Percentiles rank a stretch among this genome's conserved stretches.
These are phyloP conservation scores for Lentinus polychrous DNA, from an alignment of 1,284 basidiomycete species.

Conservation along the genomic window DNA sequence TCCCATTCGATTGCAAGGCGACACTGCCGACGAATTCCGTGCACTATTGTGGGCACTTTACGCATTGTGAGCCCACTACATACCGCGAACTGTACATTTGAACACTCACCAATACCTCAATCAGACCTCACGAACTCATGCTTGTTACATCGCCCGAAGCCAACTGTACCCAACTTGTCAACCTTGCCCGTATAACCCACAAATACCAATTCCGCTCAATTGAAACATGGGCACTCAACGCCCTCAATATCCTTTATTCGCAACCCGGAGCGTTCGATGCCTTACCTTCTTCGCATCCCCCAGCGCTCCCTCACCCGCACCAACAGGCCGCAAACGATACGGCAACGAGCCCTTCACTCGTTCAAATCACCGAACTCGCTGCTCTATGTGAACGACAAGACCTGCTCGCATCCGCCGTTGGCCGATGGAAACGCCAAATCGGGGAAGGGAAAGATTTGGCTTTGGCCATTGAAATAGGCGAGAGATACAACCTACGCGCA, in stretches of 20 bases:
- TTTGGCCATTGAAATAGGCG: conserved; percentile 34
- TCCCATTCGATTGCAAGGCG: conserved; percentile 30
- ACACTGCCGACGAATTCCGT: conserved; percentile 29
- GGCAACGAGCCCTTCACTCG: conserved; percentile 21
- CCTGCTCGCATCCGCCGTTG: conserved; percentile 31
- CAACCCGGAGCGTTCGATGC: conserved; percentile 27
- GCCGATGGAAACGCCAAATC: conserved; percentile 36
- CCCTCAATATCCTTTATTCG: conserved; percentile 33
- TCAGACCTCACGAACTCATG: conserved; percentile 42
- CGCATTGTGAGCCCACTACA: conserved; percentile 23
- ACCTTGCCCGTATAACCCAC: conserved; percentile 46
- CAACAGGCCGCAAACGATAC: neutral
- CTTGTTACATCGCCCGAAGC: conserved; percentile 33
- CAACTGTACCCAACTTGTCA: conserved; percentile 34
- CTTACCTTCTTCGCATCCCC: conserved; percentile 7
- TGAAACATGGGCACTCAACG: conserved; percentile 41
- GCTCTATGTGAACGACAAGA: conserved; percentile 38
- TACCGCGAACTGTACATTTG: neutral
- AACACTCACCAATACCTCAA: neutral
- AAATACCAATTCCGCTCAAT: conserved; percentile 50
- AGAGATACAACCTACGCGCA: conserved; percentile 34
- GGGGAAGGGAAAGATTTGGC: conserved; percentile 36
- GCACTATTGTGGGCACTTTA: conserved; percentile 30
- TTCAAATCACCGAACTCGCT: conserved; percentile 38
- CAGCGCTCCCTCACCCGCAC: conserved; percentile 13